Conservation (phyloP, 768 basidiomycete species). For the Cubamyces sp. region DNA sequence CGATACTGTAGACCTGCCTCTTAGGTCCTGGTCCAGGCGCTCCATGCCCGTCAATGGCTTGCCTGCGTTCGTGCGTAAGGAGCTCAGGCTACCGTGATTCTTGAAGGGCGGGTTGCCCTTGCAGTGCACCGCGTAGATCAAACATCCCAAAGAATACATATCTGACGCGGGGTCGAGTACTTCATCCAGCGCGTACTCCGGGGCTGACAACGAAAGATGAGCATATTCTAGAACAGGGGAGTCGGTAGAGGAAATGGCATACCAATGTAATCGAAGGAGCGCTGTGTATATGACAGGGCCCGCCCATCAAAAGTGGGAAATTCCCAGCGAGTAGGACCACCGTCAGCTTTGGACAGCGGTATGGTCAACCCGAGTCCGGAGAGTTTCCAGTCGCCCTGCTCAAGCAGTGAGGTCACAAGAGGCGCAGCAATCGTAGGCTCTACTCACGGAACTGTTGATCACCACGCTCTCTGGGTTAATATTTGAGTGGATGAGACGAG, state of each 20-base stretch:
- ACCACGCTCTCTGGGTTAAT: conserved; percentile 85
- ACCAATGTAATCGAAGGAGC: conserved; percentile 96
- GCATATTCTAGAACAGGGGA: background rate
- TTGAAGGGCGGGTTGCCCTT: conserved; percentile 87
- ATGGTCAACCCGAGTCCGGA: conserved; percentile 89
- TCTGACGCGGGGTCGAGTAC: conserved; percentile 85
- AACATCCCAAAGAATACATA: conserved; percentile 89
- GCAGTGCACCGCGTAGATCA: conserved; percentile 90
- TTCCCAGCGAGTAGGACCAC: conserved; percentile 81
- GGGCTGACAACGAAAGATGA: conserved; percentile 54
- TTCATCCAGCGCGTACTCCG: conserved; percentile 94
- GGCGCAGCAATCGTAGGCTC: background rate
- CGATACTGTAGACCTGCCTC: conserved; percentile 49
- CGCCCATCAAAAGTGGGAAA: conserved; percentile 88
- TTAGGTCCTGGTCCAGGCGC: conserved; percentile 69
- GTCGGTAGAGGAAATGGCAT: conserved; percentile 28
- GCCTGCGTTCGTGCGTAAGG: conserved; percentile 70
- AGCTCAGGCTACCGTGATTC: conserved; percentile 76
- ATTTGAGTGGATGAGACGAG: conserved; percentile 91
- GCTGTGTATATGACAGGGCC: conserved; percentile 80
- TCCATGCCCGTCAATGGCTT: conserved; percentile 65
- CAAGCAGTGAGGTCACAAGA: background rate
- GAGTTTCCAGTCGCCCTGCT: conserved; percentile 97
- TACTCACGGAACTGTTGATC: conserved; percentile 82
- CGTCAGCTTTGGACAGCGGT: conserved; percentile 67